Conservation (phyloP, 106 monocot species). For the Platanthera guangdongensis region DNA sequence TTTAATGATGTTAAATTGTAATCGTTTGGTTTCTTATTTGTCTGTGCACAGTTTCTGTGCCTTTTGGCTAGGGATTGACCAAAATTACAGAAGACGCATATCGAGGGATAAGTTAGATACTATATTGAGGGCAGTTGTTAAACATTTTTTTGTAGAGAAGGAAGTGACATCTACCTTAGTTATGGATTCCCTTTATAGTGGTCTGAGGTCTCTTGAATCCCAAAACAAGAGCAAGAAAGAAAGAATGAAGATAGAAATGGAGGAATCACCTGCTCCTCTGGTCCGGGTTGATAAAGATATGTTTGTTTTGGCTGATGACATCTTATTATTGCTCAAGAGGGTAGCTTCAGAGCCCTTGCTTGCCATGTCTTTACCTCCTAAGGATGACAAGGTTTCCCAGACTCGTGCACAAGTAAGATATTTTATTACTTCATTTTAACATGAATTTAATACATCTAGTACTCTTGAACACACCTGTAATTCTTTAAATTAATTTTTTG, state of each 20-base stretch:
- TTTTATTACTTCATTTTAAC: neutral
- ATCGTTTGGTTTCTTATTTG: neutral
- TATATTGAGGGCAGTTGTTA: constrained; percentile 72
- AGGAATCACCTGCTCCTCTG: constrained; percentile 52
- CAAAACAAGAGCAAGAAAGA: constrained; percentile 65
- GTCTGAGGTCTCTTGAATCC: constrained; percentile 68
- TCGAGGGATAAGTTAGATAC: constrained; percentile 66
- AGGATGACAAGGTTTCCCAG: constrained; percentile 77
- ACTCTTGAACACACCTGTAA: neutral
- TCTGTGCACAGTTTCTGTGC: constrained; percentile 54
- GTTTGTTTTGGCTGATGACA: constrained; percentile 80
- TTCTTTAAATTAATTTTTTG: neutral
- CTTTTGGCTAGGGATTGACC: constrained; percentile 74
- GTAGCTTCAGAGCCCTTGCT: constrained; percentile 54
- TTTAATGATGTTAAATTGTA: neutral
- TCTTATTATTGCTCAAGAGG: constrained; percentile 60
- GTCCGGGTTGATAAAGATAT: constrained; percentile 61
- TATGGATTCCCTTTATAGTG: constrained; percentile 95
- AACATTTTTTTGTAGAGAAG: constrained; percentile 91
- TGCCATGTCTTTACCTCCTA: constrained; percentile 50
- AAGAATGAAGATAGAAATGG: constrained; percentile 27
- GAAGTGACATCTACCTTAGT: constrained; percentile 97
- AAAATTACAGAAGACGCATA: constrained; percentile 39
- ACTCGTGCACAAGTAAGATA: constrained; percentile 68
- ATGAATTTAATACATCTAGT: neutral